Evolutionary conservation across 1,139 yeast genomes (phyloP).

Genomic region (Kodamaea arcana): DNA sequence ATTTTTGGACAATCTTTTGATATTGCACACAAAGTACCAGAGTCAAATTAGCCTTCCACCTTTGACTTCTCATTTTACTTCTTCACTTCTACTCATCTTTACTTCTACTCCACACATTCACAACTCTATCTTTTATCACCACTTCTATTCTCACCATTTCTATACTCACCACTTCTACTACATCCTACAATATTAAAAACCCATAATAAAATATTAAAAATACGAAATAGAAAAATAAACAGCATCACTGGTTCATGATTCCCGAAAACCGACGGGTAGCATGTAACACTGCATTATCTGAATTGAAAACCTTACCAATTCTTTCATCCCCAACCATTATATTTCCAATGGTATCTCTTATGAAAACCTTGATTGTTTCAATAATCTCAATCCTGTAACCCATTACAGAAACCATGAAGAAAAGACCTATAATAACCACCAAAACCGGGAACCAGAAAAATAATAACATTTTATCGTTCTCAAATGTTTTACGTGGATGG

Average conservation of each 20-base stretch:
- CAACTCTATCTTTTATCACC: too few relatives aligned
- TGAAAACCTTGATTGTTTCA: constrained; percentile 41
- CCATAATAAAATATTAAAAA: background rate
- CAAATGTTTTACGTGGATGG: constrained; percentile 60
- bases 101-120: too few relatives aligned
- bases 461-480: constrained; percentile 79
- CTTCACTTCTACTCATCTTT: too few relatives aligned
- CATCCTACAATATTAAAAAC: constrained; percentile 1
- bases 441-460: constrained; percentile 85
- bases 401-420: constrained; percentile 47
- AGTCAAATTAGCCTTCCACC: too few relatives aligned
- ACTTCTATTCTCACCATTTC: too few relatives aligned
- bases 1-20: too few relatives aligned
- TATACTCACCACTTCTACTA: background rate
- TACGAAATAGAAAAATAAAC: background rate
- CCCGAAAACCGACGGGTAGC: constrained; percentile 7
- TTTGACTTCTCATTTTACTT: too few relatives aligned
- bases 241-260: constrained; percentile 1
- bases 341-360: constrained; percentile 55
- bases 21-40: too few relatives aligned
- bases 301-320: constrained; percentile 51
- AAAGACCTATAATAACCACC: constrained; percentile 47
- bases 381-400: constrained; percentile 44
- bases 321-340: constrained; percentile 68
- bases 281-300: constrained; percentile 5